phyloP scores from a whole-genome alignment of 2,329 filamentous ascomycete genomes.

The Cercospora sesami region DNA sequence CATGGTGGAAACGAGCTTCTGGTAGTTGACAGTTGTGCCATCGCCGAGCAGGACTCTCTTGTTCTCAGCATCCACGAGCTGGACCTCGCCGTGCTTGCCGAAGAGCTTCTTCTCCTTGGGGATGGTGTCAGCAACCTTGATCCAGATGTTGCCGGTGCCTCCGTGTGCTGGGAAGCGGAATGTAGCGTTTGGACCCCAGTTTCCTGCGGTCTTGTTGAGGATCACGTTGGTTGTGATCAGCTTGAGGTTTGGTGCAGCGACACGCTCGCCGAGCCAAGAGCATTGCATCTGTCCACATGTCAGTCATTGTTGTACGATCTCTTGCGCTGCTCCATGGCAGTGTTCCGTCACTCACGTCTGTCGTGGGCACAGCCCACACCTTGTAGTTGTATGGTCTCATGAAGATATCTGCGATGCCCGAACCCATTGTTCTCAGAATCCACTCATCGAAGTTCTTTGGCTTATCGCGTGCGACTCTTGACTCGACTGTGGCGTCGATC shows the following conservation, averaged over 20 bases:
- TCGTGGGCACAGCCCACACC: constrained; percentile 98
- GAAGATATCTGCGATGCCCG: constrained; percentile 89
- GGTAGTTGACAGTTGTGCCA: constrained; percentile 85
- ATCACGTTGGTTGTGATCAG: constrained; percentile 90
- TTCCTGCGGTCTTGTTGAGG: constrained; percentile 90
- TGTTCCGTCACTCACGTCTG: constrained; percentile 66
- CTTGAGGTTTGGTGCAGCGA: constrained; percentile 95
- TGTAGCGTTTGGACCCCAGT: constrained; percentile 97
- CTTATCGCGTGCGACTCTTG: constrained; percentile 83
- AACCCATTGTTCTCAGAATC: constrained; percentile 90
- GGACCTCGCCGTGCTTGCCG: constrained; percentile 79
- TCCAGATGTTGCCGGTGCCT: constrained; percentile 98
- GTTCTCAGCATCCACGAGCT: constrained; percentile 80
- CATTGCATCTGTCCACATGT: constrained; percentile 83
- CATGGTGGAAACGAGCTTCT: constrained; percentile 95
- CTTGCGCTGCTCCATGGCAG: background rate
- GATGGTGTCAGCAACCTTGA: constrained; percentile 88
- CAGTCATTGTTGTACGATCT: background rate
- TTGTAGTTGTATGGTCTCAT: constrained; percentile 99
- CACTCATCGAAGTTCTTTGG: constrained; percentile 97
- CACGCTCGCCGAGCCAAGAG: constrained; percentile 96
- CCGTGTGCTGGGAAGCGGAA: constrained; percentile 97
- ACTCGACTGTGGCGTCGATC: constrained; percentile 89
- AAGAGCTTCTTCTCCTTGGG: constrained; percentile 90
- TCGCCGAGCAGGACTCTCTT: constrained; percentile 81